These are phyloP conservation scores for Boletus patriciae DNA, from an alignment of 768 basidiomycete genomes.

Conservation along the genomic window DNA sequence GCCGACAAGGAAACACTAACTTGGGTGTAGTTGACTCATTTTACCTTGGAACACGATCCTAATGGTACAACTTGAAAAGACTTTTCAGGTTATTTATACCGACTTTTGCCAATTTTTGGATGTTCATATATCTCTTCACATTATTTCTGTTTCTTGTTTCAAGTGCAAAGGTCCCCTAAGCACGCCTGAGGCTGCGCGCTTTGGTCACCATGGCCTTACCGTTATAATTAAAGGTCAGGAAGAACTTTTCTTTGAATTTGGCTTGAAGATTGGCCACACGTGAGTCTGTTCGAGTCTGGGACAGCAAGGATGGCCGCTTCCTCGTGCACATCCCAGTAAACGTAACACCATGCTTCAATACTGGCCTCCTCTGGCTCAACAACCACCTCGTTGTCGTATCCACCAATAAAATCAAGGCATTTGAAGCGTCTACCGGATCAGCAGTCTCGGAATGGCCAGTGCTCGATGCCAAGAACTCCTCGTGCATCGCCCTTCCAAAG, in stretches of 20 bases:
- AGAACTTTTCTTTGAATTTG: constrained; percentile 96
- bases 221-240: constrained; percentile 95
- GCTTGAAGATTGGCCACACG: constrained; percentile 76
- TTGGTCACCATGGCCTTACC: constrained; percentile 87
- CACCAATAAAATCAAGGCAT: too few species aligned
- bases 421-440: too few species aligned
- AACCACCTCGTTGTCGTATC: too few species aligned
- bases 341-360: too few species aligned
- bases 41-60: neutral
- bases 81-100: constrained; percentile 78
- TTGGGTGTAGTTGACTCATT: constrained; percentile 70
- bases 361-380: too few species aligned
- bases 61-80: constrained; percentile 55
- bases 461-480: too few species aligned
- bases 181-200: constrained; percentile 78
- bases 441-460: too few species aligned
- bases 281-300: too few species aligned
- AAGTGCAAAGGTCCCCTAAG: constrained; percentile 81
- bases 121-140: constrained; percentile 89
- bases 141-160: constrained; percentile 94
- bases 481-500: too few species aligned
- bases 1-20: constrained; percentile 81
- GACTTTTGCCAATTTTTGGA: constrained; percentile 87
- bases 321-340: too few species aligned
- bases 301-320: too few species aligned